phyloP scores from a whole-genome alignment of 345 rosid species.

The Combretum micranthum region DNA sequence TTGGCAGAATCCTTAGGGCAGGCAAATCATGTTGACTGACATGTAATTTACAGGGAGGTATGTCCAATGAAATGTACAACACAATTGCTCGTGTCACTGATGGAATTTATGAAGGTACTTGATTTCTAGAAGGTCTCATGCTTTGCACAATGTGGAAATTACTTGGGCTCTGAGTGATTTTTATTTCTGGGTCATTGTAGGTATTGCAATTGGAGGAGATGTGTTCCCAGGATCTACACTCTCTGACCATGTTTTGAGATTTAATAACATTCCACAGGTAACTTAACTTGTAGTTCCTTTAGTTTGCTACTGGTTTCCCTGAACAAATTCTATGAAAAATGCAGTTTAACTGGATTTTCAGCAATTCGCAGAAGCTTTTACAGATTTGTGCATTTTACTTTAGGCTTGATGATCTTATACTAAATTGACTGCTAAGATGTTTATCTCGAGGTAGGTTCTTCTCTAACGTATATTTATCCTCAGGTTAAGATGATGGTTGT shows the following conservation, averaged over 20 bases:
- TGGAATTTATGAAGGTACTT: conserved; percentile 87
- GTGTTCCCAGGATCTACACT: conserved; percentile 96
- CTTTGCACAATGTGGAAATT: neutral
- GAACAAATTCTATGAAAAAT: too few relatives aligned
- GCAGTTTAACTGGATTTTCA: too few relatives aligned
- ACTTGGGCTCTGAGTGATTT: conserved; percentile 2
- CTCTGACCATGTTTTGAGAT: conserved; percentile 86
- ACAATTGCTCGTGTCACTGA: conserved; percentile 90
- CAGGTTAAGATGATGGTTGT: conserved; percentile 93
- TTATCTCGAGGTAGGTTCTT: neutral
- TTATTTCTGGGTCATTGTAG: conserved; percentile 28
- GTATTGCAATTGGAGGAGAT: conserved; percentile 98
- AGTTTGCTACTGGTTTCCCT: neutral
- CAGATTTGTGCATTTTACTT: too few relatives aligned
- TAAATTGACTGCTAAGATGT: neutral
- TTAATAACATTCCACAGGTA: conserved; percentile 96
- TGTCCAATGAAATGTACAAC: conserved; percentile 95
- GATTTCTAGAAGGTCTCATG: conserved; percentile 1
- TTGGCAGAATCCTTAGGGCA: too few relatives aligned
- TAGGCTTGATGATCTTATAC: too few relatives aligned
- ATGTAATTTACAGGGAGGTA: conserved; percentile 65
- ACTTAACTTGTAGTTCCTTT: neutral
- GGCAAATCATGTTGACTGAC: too few relatives aligned
- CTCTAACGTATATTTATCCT: conserved; percentile 4
- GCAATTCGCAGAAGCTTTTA: too few relatives aligned